Conservation (phyloP, 768 basidiomycete genomes). For the Suillus plorans region DNA sequence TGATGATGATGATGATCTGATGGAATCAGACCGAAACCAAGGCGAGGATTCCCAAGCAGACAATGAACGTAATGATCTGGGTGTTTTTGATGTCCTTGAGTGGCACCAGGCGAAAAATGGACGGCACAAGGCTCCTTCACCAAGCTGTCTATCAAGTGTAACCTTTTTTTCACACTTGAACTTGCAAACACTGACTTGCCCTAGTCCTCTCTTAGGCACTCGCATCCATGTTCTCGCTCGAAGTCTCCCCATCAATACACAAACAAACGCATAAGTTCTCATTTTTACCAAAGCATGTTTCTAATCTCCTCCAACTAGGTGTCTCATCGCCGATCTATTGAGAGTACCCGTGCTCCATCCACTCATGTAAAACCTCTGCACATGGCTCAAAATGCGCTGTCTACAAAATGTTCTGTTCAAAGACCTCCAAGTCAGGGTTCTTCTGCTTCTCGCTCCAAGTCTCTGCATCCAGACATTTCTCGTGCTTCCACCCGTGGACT, state of each 20-base stretch:
- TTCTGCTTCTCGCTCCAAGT: background rate
- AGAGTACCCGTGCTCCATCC: background rate
- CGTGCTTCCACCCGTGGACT: background rate
- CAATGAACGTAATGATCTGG: background rate
- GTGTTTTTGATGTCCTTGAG: background rate
- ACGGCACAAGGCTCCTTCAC: background rate
- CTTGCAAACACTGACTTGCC: background rate
- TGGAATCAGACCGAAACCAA: background rate
- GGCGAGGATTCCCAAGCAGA: background rate
- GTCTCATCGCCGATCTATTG: background rate
- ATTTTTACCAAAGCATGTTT: background rate
- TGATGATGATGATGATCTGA: background rate
- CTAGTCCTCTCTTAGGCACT: background rate
- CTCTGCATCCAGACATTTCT: background rate
- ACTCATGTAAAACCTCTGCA: background rate
- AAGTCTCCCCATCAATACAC: background rate
- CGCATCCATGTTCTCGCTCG: background rate
- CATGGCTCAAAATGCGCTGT: background rate
- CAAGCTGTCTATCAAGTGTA: background rate
- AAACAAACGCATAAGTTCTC: background rate
- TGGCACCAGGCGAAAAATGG: background rate
- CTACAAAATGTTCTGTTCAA: background rate
- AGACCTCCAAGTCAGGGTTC: background rate
- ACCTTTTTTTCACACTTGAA: background rate
- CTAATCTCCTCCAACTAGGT: background rate